Base-by-base conservation (phyloP, 208 protist species). In the Trypanosoma vivax region DNA sequence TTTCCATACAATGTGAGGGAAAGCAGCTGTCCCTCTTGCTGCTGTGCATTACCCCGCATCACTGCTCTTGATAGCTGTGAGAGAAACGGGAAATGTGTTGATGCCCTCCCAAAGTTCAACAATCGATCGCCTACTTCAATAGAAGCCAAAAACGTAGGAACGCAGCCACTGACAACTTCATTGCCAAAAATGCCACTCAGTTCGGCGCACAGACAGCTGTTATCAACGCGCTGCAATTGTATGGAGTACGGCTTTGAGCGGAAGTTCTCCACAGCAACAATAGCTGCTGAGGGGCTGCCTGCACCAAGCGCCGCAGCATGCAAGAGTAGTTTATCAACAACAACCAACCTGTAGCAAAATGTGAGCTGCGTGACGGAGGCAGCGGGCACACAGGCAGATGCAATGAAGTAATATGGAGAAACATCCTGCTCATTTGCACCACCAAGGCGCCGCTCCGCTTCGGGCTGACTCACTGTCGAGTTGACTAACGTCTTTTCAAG, bases 1-100 rank as follows among this genome's bases (percentile, higher is more conserved):
- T 78, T 81, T 21, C 48, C 72, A 41, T 80, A 90, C 27, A 90
- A 69, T 34, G 76, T 75, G 30, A 90, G 60, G 13, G 77, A 79
- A 5, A 86, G 72, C 35, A 85, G 35, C 34, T 76, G 76, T 2
- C 76, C 74, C 10, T 50, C 29, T 11, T 24, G 19, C 3, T 43
- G 21, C 23, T 18, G 28, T 41, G 16, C 28, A 14, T 53, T 29
- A 9, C 5, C 16, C 23, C n/a, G n/a, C n/a, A 16, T 37, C 3
- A 29, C n/a, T 5, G 13, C 10, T 10, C 53, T 55, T 4, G 28
- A 58, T 29, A 85, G 50, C 30, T 69, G 77, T 29, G 63, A 63
- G 7, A 85, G 56, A 18, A 81, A 70, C 5, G 51, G 63, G 45
- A 85, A 85, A 46, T 85, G 78, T 27, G 59, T 59, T n/a, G 58